Evolutionary conservation across 2,329 filamentous ascomycete genomes (phyloP).

Genomic region (Colletotrichum scovillei): DNA sequence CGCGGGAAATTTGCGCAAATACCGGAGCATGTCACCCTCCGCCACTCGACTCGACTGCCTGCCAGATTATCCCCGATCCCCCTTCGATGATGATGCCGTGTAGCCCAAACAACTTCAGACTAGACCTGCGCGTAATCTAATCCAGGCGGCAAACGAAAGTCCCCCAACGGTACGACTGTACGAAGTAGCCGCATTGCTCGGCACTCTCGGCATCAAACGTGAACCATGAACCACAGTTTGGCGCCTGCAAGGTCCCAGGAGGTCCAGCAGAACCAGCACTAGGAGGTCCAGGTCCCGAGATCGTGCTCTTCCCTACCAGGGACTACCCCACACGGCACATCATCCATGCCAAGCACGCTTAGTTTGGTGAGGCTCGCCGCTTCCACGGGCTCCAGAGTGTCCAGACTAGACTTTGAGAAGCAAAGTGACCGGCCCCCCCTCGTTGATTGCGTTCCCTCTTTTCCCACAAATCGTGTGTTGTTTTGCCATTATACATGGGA

Average conservation of each 20-base stretch:
- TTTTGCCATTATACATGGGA: conserved; percentile 25
- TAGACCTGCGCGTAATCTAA: conserved; percentile 8
- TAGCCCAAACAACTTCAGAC: background rate
- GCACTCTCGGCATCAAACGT: background rate
- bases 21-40: background rate
- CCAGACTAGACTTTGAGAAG: background rate
- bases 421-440: background rate
- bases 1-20: conserved; percentile 16
- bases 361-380: background rate
- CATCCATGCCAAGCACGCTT: conserved; percentile 25
- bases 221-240: background rate
- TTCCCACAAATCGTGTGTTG: background rate
- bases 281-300: conserved; percentile 12
- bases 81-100: background rate
- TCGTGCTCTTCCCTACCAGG: conserved; percentile 13
- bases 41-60: background rate
- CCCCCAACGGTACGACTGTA: too few relatives aligned
- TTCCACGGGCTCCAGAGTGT: background rate
- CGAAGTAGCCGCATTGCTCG: conserved; percentile 8
- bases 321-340: conserved; percentile 27
- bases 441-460: background rate
- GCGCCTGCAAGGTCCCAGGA: background rate
- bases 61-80: background rate
- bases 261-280: background rate
- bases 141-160: background rate